Evolutionary conservation across 2,329 filamentous ascomycete species (phyloP).

Genomic region (Exserohilum rostratum): DNA sequence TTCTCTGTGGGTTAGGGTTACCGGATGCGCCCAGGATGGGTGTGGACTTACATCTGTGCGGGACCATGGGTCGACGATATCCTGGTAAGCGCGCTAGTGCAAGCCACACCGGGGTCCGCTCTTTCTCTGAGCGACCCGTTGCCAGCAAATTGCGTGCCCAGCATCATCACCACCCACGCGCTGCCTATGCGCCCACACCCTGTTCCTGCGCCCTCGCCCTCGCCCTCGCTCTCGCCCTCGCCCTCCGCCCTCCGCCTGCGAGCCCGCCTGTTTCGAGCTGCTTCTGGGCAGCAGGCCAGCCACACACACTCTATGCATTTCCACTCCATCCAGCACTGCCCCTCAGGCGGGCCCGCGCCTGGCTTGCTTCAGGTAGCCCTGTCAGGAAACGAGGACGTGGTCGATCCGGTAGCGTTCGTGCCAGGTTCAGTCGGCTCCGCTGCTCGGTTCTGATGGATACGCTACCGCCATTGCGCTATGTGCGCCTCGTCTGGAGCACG

Average conservation of each 20-base stretch:
- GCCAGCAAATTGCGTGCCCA: conserved; percentile 27
- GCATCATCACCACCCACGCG: conserved; percentile 15
- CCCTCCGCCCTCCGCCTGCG: conserved; percentile 4
- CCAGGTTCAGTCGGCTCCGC: conserved; percentile 32
- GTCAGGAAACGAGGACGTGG: conserved; percentile 8
- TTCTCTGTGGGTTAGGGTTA: conserved; percentile 23
- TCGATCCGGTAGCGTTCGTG: conserved; percentile 30
- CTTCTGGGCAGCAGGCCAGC: background rate
- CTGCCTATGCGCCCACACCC: conserved; percentile 13
- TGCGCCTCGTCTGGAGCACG: conserved; percentile 27
- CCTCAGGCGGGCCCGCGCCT: too few relatives aligned
- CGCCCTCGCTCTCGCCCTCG: background rate
- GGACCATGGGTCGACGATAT: conserved; percentile 8
- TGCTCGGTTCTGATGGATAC: conserved; percentile 19
- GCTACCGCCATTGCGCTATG: conserved; percentile 15
- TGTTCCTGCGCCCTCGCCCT: background rate
- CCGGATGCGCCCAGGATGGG: conserved; percentile 10
- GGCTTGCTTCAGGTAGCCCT: background rate
- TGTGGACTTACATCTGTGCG: conserved; percentile 11
- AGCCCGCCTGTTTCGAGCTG: conserved; percentile 2
- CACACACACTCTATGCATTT: background rate
- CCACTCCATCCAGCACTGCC: too few relatives aligned
- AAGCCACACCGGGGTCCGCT: conserved; percentile 19
- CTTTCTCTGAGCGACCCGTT: conserved; percentile 19
- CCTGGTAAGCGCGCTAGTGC: conserved; percentile 8